Evolutionary conservation across 768 basidiomycete genomes (phyloP), one percentile per base, ranked within the genome.

Genomic region (Leccinum fibrillosum): DNA sequence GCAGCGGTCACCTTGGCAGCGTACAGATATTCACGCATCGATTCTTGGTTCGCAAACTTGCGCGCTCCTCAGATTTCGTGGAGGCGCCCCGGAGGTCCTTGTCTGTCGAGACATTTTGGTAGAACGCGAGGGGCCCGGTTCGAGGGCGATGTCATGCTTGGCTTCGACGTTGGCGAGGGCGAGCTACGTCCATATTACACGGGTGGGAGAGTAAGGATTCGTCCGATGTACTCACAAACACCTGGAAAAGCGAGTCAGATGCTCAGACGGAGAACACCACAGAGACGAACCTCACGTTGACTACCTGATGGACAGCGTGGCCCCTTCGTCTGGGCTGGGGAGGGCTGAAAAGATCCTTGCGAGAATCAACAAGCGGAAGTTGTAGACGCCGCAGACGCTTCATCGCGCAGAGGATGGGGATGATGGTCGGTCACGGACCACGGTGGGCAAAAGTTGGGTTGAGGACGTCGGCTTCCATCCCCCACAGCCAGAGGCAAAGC

Each of bases 21-120:
- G 77, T 82, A 93, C 39, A 94, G 81, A 67, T 94, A 92, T 49
- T 88, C 68, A 12, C 91, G 83, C 88, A 92, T 92, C 7, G 84
- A 85, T 1, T 82, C 77, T 66, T 92, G 89, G 54, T 92, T 88
- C 34, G 74, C 76, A 65, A 83, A 92, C 59, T 90, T 84, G 86
- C 74, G 34, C 82, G 74, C 28, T 81, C 79, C 66, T 92, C 88
- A 1, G 88, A 87, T 30, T 79, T 80, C 58, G 84, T 90, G 7
- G 89, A 86, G 2, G 90, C 89, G 67, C 92, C 90, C 6, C 92
- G 82, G 13, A 94, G 77, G 52, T 80, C 83, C 69, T 91, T 86
- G 52, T 79, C 76, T 0, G 85, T 76, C 15, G 89, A 88, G 34
- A 93, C 89, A 60, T 91, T 89, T 67, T 90, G 86, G 68, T 92